Base-by-base conservation (phyloP, 257 asterid genomes). In the Perilla frutescens region DNA sequence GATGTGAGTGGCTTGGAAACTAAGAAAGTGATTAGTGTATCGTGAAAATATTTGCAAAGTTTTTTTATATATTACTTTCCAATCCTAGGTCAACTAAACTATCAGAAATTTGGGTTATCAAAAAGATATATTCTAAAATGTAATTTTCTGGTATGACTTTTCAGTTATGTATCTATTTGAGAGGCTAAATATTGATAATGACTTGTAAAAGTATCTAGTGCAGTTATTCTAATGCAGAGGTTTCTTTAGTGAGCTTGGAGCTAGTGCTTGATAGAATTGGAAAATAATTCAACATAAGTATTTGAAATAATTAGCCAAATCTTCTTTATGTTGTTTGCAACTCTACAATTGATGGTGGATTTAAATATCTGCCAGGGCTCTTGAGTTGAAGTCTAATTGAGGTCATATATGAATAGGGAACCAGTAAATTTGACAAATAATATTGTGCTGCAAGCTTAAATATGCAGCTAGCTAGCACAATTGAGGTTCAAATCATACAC, bases 301-400 rank as follows among this genome's bases (percentile, higher is more conserved):
- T 74, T 63, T 10, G 37, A 54, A 54, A 32, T 55, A 45, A 32
- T 36, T 74, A 55, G 36, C 8, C 57, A 4, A 3, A 31, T 20
- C 49, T 43, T 11, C 31, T 36, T 40, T 26, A 8, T 54, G 47
- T 53, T 54, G 66, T 54, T 74, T 54, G 68, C 26, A 43, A 54
- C 49, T 73, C 68, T 47, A 56, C 4, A n/a, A 41, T 45, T 54
- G 48, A 32, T 32, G 14, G 4, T 44, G 48, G 44, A 44, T 43
- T 4, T 41, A 15, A 6, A 62, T 43, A 32, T 37, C 7, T 29
- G 41, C 13, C 12, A 8, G 37, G 41, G 5, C 72, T 41, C 47
- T 11, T 59, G 53, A 62, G 48, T 58, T 66, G 54, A 57, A 75
- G 61, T 45, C 74, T 65, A 74, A 39, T 15, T 13, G 54, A 45